phyloP scores from a whole-genome alignment of 306 rosid genomes.

The Casuarina cunninghamiana region DNA sequence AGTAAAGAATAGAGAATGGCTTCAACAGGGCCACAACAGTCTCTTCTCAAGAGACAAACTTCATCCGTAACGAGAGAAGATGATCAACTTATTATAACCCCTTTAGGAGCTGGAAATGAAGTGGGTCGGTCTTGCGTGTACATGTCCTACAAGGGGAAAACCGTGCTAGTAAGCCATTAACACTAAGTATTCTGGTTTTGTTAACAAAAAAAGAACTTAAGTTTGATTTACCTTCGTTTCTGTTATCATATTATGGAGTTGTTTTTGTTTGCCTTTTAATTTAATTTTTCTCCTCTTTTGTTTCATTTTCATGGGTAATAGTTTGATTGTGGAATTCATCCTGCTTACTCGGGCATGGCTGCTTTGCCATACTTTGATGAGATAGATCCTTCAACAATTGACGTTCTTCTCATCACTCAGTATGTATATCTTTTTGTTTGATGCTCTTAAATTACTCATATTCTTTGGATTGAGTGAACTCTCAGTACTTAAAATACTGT shows the following conservation, averaged over 20 bases:
- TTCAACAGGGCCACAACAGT: constrained; percentile 41
- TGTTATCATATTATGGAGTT: neutral
- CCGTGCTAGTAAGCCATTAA: constrained; percentile 41
- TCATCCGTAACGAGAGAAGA: constrained; percentile 55
- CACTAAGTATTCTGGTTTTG: neutral
- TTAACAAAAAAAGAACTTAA: neutral
- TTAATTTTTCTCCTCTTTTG: neutral
- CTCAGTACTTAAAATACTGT: neutral
- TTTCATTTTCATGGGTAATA: constrained; percentile 18
- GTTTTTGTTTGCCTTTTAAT: neutral
- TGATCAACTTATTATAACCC: constrained; percentile 67
- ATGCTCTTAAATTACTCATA: neutral
- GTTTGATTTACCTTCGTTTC: neutral
- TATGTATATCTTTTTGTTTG: constrained; percentile 25
- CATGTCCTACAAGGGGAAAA: constrained; percentile 80
- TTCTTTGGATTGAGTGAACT: neutral
- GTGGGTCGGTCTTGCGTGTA: constrained; percentile 92
- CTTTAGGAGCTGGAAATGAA: constrained; percentile 92
- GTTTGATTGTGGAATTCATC: constrained; percentile 99
- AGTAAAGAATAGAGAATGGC: constrained; percentile 34
- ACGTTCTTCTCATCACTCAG: constrained; percentile 91
- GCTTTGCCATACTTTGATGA: constrained; percentile 95
- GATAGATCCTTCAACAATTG: constrained; percentile 87
- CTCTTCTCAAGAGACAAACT: constrained; percentile 57
- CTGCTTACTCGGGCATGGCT: constrained; percentile 90